Percentiles rank a stretch among this genome's conserved stretches.
These are phyloP conservation scores for Phialophora expanda DNA, from an alignment of 2,329 filamentous ascomycete genomes.

Conservation along the genomic window DNA sequence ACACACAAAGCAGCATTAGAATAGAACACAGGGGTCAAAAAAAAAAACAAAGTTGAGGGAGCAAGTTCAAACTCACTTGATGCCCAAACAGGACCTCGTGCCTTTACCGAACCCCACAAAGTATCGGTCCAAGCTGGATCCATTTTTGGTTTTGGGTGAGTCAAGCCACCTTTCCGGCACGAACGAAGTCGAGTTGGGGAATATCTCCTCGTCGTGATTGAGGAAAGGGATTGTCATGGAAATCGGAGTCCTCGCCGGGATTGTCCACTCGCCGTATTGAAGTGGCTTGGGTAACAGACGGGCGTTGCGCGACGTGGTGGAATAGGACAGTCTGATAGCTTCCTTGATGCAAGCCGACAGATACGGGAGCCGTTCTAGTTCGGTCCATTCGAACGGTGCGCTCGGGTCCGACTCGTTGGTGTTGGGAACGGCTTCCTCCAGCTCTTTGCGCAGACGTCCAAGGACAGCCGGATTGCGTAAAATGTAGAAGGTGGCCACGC, in stretches of 20 bases:
- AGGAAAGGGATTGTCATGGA: conserved; percentile 39
- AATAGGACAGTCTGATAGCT: conserved; percentile 38
- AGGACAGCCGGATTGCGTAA: conserved; percentile 22
- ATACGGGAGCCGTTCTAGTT: conserved; percentile 42
- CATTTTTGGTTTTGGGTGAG: conserved; percentile 11
- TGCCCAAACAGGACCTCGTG: conserved; percentile 45
- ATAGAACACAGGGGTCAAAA: no score
- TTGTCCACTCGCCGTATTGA: conserved; percentile 42
- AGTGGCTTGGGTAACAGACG: conserved; percentile 38
- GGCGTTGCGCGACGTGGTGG: conserved; percentile 31
- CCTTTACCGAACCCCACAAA: conserved; percentile 49
- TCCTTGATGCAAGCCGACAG: conserved; percentile 43
- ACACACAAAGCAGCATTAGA: neutral
- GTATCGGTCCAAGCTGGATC: conserved; percentile 40
- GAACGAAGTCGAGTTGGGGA: conserved; percentile 42
- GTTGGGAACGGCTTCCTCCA: conserved; percentile 18
- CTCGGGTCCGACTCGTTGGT: conserved; percentile 19
- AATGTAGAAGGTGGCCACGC: conserved; percentile 30
- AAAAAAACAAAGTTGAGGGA: neutral
- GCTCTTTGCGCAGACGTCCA: conserved; percentile 19
- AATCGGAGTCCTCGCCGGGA: conserved; percentile 43
- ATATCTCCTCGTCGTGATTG: conserved; percentile 45
- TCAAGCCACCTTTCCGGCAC: conserved; percentile 44
- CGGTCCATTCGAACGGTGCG: conserved; percentile 25
- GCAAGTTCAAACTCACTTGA: conserved; percentile 33